Conservation (phyloP, 2,329 filamentous ascomycete genomes). For the Endoconidiophora polonica region DNA sequence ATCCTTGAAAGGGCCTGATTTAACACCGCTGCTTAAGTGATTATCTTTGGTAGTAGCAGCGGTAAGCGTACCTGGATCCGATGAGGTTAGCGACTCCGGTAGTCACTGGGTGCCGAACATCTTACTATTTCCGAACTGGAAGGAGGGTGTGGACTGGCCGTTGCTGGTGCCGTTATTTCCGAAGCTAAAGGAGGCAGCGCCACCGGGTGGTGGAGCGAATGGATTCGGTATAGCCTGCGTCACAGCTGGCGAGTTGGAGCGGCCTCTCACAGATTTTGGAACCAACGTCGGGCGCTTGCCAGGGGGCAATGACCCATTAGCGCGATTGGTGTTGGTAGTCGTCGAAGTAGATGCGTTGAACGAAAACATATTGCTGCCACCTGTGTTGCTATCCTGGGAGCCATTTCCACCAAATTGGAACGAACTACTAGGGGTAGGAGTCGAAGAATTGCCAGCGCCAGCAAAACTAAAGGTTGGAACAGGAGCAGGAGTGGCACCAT, state of each 20-base stretch:
- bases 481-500: not conserved
- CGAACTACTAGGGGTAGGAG: constrained; percentile 7
- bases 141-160: constrained; percentile 7
- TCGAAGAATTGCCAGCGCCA: constrained; percentile 15
- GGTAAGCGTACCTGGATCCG: constrained; percentile 16
- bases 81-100: constrained; percentile 12
- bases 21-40: no score
- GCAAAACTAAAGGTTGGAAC: constrained; percentile 24
- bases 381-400: constrained; percentile 16
- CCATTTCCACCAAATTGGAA: constrained; percentile 13
- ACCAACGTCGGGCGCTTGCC: constrained; percentile 24
- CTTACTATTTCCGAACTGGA: constrained; percentile 13
- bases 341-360: constrained; percentile 9
- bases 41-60: constrained; percentile 3
- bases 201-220: constrained; percentile 3
- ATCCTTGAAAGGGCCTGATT: not conserved
- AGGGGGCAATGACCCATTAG: constrained; percentile 12
- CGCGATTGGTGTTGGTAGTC: constrained; percentile 10
- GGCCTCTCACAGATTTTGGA: constrained; percentile 13
- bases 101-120: constrained; percentile 13
- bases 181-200: constrained; percentile 9
- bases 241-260: constrained; percentile 12
- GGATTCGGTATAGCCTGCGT: constrained; percentile 12
- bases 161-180: constrained; percentile 9
- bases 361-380: constrained; percentile 15